Percentiles rank a stretch among this genome's conserved stretches.
Evolutionary conservation across 352 stramenopile species (phyloP).

Genomic region (Proteromonas lacertae): DNA sequence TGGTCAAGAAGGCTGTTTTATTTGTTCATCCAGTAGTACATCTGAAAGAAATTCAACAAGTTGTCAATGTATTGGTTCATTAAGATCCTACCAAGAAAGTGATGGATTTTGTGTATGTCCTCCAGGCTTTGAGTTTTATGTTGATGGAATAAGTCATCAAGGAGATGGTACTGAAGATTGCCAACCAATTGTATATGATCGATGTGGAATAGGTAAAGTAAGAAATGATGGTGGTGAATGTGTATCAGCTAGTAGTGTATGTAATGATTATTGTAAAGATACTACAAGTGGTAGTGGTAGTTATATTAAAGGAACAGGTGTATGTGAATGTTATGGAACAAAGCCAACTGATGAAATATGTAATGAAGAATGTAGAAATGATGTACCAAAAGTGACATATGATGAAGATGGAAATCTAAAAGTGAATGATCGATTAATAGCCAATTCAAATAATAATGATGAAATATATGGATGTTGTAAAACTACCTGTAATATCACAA

Average conservation of each 20-base stretch:
- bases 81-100: constrained; percentile 46
- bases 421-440: not conserved
- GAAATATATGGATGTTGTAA: not conserved
- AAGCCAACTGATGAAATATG: constrained; percentile 30
- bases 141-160: constrained; percentile 30
- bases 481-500: not conserved
- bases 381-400: constrained; percentile 3
- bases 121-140: constrained; percentile 52
- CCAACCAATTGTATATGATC: constrained; percentile 49
- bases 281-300: constrained; percentile 28
- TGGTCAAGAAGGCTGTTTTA: constrained; percentile 28
- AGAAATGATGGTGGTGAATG: constrained; percentile 29
- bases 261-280: constrained; percentile 17
- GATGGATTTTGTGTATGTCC: constrained; percentile 55
- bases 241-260: constrained; percentile 6
- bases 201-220: constrained; percentile 22
- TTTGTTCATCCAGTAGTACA: constrained; percentile 35
- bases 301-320: constrained; percentile 26
- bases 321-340: constrained; percentile 40
- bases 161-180: constrained; percentile 44
- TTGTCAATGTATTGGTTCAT: constrained; percentile 35
- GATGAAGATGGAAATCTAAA: constrained; percentile 3
- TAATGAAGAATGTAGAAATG: constrained; percentile 24
- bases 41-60: constrained; percentile 16
- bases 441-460: not conserved